Conservation (phyloP, 805 yeast species). For the Candida mattraensis region DNA sequence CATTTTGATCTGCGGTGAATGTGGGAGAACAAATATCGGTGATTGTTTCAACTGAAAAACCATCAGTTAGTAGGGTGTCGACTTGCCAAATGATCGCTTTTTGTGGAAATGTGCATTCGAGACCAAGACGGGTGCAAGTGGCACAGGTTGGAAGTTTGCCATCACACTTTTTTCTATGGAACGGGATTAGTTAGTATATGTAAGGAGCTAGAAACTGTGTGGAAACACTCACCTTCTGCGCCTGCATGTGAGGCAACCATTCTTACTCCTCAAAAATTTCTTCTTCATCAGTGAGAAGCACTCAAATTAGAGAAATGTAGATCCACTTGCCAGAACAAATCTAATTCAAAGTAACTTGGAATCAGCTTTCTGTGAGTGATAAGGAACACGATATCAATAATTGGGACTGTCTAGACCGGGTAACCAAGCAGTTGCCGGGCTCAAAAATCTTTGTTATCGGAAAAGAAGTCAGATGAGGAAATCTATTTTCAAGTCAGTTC, state of each 20-base stretch:
- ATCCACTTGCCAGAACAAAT: too few species aligned
- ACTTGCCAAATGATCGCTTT: constrained; percentile 7
- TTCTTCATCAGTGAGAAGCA: neutral
- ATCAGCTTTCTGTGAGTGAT: neutral
- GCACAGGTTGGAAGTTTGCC: constrained; percentile 4
- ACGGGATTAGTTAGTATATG: constrained; percentile 1
- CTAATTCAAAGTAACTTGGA: too few species aligned
- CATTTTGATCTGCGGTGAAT: neutral
- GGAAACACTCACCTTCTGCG: constrained; percentile 7
- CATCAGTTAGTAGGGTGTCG: neutral
- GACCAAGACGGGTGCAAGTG: constrained; percentile 7
- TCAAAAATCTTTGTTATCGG: too few species aligned
- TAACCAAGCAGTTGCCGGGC: too few species aligned
- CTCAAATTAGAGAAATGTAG: too few species aligned
- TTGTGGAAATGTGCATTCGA: constrained; percentile 8
- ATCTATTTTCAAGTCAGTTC: too few species aligned
- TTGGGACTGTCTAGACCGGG: too few species aligned
- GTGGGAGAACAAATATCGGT: neutral
- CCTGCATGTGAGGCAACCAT: constrained; percentile 11
- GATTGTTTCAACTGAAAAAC: constrained; percentile 2
- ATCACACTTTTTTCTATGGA: constrained; percentile 11
- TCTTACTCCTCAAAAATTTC: constrained; percentile 1
- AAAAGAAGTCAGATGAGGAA: too few species aligned
- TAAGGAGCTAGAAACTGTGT: neutral
- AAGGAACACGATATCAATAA: too few species aligned